Conservation (phyloP, 2,329 filamentous ascomycete genomes). For the Septoria petroselini region DNA sequence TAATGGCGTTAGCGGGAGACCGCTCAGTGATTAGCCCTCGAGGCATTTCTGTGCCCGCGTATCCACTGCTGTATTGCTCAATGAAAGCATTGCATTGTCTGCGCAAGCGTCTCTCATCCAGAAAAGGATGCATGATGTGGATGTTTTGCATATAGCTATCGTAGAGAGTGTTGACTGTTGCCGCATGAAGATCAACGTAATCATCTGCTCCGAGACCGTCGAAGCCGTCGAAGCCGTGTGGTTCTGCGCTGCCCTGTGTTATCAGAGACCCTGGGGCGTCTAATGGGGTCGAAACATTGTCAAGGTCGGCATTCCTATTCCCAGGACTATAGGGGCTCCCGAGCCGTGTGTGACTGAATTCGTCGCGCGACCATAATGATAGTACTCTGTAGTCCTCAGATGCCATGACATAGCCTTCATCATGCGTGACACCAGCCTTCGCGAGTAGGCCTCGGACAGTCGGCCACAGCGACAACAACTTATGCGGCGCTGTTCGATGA, state of each 20-base stretch:
- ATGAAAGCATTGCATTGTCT: slow-evolving; percentile 54
- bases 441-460: slow-evolving; percentile 39
- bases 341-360: too few relatives aligned
- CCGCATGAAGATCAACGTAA: slow-evolving; percentile 52
- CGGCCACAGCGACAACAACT: slow-evolving; percentile 67
- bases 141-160: slow-evolving; percentile 59
- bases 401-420: slow-evolving; percentile 39
- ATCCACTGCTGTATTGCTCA: slow-evolving; percentile 44
- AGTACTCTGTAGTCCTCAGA: slow-evolving; percentile 41
- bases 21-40: slow-evolving; percentile 47
- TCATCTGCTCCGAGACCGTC: slow-evolving; percentile 54
- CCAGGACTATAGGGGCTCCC: too few relatives aligned
- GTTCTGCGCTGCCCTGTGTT: slow-evolving; percentile 33
- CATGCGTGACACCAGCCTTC: slow-evolving; percentile 28
- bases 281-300: too few relatives aligned
- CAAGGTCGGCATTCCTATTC: too few relatives aligned
- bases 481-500: slow-evolving; percentile 85
- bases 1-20: slow-evolving; percentile 74
- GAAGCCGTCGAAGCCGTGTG: slow-evolving; percentile 37
- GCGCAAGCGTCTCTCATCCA: slow-evolving; percentile 54
- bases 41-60: slow-evolving; percentile 13
- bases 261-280: slow-evolving; percentile 44
- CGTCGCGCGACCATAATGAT: too few relatives aligned
- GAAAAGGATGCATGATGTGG: slow-evolving; percentile 62
- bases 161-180: slow-evolving; percentile 51